phyloP scores from a whole-genome alignment of 495 filamentous ascomycete genomes.

The Penicillium daleae region DNA sequence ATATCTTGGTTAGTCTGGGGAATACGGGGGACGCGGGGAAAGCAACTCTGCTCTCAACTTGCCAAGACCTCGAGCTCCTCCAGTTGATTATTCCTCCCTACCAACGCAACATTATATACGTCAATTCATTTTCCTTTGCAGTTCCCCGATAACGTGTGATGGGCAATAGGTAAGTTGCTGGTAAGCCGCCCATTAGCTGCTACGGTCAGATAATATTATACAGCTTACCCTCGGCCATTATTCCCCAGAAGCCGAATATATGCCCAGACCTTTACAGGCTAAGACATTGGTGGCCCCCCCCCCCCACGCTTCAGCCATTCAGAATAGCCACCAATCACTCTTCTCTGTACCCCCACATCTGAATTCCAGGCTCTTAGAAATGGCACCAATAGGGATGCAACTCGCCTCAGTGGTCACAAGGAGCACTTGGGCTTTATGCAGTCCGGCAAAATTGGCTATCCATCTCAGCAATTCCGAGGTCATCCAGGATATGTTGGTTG shows the following conservation, averaged over 20 bases:
- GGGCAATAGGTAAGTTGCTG: no score
- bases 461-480: neutral
- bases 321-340: neutral
- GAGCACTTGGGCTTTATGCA: neutral
- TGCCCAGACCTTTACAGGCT: neutral
- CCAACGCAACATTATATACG: neutral
- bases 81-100: neutral
- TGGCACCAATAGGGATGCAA: neutral
- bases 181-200: no score
- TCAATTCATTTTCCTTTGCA: neutral
- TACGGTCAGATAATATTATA: no score
- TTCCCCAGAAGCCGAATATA: no score
- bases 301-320: constrained; percentile 1
- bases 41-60: neutral
- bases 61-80: neutral
- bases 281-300: neutral
- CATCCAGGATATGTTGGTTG: neutral
- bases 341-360: neutral
- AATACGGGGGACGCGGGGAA: neutral
- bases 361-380: neutral
- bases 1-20: neutral
- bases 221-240: no score
- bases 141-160: neutral
- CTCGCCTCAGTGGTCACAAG: neutral
- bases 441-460: neutral